phyloP scores from a whole-genome alignment of 2,329 filamentous ascomycete species.

The Hypoxylon sp. region DNA sequence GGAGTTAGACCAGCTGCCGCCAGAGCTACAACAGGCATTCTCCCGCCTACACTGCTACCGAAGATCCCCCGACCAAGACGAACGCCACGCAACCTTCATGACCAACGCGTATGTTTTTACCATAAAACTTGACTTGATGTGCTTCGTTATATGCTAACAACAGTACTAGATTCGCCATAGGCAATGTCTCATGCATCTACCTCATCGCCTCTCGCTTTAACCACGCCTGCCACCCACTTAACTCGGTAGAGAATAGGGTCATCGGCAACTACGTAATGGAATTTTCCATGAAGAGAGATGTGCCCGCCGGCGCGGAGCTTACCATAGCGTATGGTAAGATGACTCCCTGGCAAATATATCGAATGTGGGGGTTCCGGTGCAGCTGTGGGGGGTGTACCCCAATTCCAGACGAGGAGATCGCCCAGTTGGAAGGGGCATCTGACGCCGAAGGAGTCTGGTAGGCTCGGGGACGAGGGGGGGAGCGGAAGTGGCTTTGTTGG shows the following conservation, averaged over 20 bases:
- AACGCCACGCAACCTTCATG: slow-evolving; percentile 58
- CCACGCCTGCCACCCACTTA: slow-evolving; percentile 65
- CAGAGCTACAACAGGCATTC: slow-evolving; percentile 54
- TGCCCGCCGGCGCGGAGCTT: slow-evolving; percentile 64
- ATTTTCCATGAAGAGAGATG: slow-evolving; percentile 58
- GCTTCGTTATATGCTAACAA: slow-evolving; percentile 10
- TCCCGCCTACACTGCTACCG: slow-evolving; percentile 58
- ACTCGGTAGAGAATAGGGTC: slow-evolving; percentile 61
- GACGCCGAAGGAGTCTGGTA: slow-evolving; percentile 2
- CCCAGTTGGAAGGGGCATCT: neutral
- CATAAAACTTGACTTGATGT: neutral
- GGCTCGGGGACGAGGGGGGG: too few species aligned
- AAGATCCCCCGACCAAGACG: slow-evolving; percentile 49
- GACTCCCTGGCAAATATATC: slow-evolving; percentile 57
- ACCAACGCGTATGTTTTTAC: slow-evolving; percentile 63
- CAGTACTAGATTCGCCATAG: slow-evolving; percentile 34
- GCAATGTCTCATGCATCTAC: slow-evolving; percentile 60
- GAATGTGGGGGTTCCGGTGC: slow-evolving; percentile 68
- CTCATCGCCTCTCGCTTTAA: slow-evolving; percentile 70
- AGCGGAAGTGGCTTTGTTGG: neutral
- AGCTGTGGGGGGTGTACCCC: slow-evolving; percentile 63
- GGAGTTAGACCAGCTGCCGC: slow-evolving; percentile 57
- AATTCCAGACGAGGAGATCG: slow-evolving; percentile 37
- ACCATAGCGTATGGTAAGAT: slow-evolving; percentile 65
- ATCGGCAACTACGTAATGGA: slow-evolving; percentile 55